Evolutionary conservation across 2,329 filamentous ascomycete genomes (phyloP), one percentile per base, ranked within the genome.

Genomic region (Hirsutella rhossiliensis): DNA sequence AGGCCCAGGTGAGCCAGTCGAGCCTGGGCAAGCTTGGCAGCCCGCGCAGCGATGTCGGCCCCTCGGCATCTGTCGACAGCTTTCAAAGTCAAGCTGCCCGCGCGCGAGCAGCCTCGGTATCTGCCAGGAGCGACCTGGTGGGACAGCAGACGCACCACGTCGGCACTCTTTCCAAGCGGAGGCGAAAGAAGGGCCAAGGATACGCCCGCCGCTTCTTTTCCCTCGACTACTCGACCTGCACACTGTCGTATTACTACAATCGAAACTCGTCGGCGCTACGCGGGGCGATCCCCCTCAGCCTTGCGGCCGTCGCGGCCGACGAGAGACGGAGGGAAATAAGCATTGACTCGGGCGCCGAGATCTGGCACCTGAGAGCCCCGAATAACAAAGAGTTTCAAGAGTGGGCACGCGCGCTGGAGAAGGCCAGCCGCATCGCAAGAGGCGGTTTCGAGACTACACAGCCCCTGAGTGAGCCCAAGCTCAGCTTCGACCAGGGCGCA

Each of bases 121-220:
- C 76, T 59, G 67, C 72, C 54, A 58, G 69, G 61, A 72, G 75
- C 59, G 66, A 78, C 54, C 66, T 61, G 5, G 46, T 62, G 58
- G 43, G 58, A 56, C 48, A 57, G 4, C 51, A 65, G 13, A 78
- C 78, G 13, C 84, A 89, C 52, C 86, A 95, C 58, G 88, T 86
- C 0, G 92, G 92, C 17, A 76, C 84, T 6, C 67, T 98, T 49
- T 80, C 88, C 51, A 98, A 98, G 72, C 81, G 92, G 55, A 78
- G 89, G 51, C 79, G 92, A 47, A 97, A 96, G 75, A 83, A 86
- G 66, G 88, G 89, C 39, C 92, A 97, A 62, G 90, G 90, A 38
- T 94, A 88, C 62, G 92, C 92, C 6, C 78, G 87, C 45, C 79
- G 92, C 32, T 98, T 92, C 71, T 98, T 98, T 65, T 96, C 90